Conservation (phyloP, 768 basidiomycete species). For the Podaxis sp. region DNA sequence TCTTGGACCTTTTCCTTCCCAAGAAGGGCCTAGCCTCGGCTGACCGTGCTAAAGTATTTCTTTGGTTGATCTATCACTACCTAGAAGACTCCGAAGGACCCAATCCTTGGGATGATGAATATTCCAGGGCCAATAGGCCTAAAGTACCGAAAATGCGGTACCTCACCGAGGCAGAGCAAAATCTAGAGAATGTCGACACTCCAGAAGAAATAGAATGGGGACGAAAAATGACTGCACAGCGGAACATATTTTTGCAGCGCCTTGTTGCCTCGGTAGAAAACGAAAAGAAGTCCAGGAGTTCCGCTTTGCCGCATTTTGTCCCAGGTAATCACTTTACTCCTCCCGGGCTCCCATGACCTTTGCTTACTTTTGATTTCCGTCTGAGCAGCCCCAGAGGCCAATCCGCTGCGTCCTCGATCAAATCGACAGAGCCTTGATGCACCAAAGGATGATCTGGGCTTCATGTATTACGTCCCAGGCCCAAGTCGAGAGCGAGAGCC, state of each 20-base stretch:
- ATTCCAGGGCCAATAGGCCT: constrained; percentile 48
- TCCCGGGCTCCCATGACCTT: neutral
- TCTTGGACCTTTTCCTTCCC: constrained; percentile 83
- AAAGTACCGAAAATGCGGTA: constrained; percentile 61
- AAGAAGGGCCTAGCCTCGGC: constrained; percentile 59
- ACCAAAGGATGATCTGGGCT: constrained; percentile 39
- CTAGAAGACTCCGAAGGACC: constrained; percentile 57
- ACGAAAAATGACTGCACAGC: constrained; percentile 61
- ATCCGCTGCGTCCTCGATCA: constrained; percentile 27
- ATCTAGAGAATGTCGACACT: constrained; percentile 74
- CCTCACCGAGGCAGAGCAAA: constrained; percentile 50
- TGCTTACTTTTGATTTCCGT: neutral
- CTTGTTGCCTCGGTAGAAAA: constrained; percentile 53
- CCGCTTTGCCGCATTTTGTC: constrained; percentile 38
- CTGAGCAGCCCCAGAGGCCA: constrained; percentile 21
- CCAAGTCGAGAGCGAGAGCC: constrained; percentile 7
- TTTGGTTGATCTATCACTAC: constrained; percentile 83
- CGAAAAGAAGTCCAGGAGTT: constrained; percentile 43
- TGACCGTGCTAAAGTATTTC: constrained; percentile 73
- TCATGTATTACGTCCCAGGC: constrained; percentile 45
- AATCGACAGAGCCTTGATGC: constrained; percentile 37
- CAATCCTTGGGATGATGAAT: constrained; percentile 78
- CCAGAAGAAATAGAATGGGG: constrained; percentile 78
- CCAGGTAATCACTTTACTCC: constrained; percentile 28
- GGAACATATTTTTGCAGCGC: constrained; percentile 67